Evolutionary conservation across 257 asterid species (phyloP), one percentile per base, ranked within the genome.

Genomic region (Apocynum venetum): DNA sequence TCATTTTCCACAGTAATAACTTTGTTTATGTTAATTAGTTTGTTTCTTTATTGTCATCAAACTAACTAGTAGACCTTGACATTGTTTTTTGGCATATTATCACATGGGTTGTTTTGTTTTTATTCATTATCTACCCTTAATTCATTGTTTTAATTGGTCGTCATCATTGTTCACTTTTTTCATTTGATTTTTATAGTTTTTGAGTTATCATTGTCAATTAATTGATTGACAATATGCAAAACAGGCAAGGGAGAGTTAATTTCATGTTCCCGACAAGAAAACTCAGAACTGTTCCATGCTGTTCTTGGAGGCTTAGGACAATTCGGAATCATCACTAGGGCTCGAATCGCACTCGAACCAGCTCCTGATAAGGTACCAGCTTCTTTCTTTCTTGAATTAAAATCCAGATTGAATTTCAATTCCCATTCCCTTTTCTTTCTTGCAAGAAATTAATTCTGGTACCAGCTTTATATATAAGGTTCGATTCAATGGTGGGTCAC

Each of bases 291-390:
- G 63, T 92, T 83, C 80, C 85, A 92, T 60, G 91, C 86, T 64
- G 95, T 86, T 78, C 97, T 92, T 67, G 97, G 97, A 41, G 97
- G 97, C 51, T 76, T 91, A 55, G 97, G 97, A 40, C 97, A 92
- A 76, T 92, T 92, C 68, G 97, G 97, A 65, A 89, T 92, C 67
- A 92, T 92, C 74, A 92, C 96, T 0, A 85, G 93, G 71, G 97
- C 97, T 1, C 87, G 96, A 84, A 88, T 92, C 73, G 92, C 92
- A 66, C 93, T 92, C 57, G 95, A 92, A 85, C 87, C 73, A 76
- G 89, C 97, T 59, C 97, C 97, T 15, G 88, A 84, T 52, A 89
- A 82, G 91, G 97, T 92, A 86, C 38, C 48, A 35, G 31, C 31
- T 73, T 9, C 5, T 66, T 74, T 52, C 53, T 47, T 53, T 31